Base-by-base conservation (phyloP, 1,284 basidiomycete genomes). In the Clitocybe nebularis region DNA sequence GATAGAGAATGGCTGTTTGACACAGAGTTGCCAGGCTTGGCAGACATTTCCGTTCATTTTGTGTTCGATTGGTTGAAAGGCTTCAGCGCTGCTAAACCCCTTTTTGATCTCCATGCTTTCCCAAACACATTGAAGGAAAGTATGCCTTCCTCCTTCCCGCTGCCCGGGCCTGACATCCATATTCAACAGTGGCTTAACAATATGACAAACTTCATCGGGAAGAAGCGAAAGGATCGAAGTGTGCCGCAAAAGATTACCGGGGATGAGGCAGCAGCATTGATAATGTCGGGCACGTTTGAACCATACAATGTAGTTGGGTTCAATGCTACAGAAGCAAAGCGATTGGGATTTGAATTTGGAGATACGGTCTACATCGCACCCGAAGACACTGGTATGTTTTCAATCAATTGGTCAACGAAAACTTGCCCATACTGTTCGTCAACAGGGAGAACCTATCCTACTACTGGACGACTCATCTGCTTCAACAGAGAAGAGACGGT, bases 1-100 rank as follows among this genome's bases (percentile, higher is more conserved):
- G 74, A 66, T n/a, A 69, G 79, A 2, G 70, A 75, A 53, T 82
- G 77, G 77, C 57, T 79, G 4, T 69, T 79, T 45, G 70, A 79
- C 49, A 78, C 79, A 0, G 68, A 69, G 39, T 43, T 57, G 0
- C 75, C 76, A 3, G 66, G 74, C 33, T 57, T 78, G 7, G 74
- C 69, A 5, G 78, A 82, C 50, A 51, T 80, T 11, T 67, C 72
- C 2, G 60, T 72, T 4, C 67, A 79, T 46, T 74, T 74, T 46
- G 50, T 74, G 3, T 60, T 71, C 41, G 55, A 56, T 3, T 81
- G 77, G 77, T 53, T 68, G 13, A 56, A 60, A 20, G 39, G 52
- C 1, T 67, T 75, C 55, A 57, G 50, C 16, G 55, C 40, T 36
- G 46, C 63, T 17, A 59, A 67, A 29, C 35, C 48, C 1, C 54